Base-by-base conservation (phyloP, 257 asterid genomes). In the Nicotiana noctiflora region DNA sequence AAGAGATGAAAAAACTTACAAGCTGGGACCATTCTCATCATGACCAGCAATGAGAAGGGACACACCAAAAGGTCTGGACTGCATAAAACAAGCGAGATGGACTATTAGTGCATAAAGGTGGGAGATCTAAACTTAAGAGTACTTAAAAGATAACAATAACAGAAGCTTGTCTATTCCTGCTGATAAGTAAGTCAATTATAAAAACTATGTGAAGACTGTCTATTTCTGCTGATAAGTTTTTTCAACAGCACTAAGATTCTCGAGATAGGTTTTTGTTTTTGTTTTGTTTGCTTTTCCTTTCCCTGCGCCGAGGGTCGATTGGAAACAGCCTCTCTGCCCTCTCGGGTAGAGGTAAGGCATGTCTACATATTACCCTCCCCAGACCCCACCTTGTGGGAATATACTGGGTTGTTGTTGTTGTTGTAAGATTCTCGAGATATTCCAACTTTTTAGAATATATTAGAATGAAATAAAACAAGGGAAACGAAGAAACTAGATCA, bases 51-150 rank as follows among this genome's bases (percentile, higher is more conserved):
- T 93, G 84, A 93, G 94, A 72, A 91, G 97, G 78, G 98, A 94
- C 15, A 94, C 97, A 14, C 98, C 98, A 84, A 94, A 94, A 80
- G 98, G 98, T 79, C 98, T 89, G 21, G 97, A 95, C 98, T 93
- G 97, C 90, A 89, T 11, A 31, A 68, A 79, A 44, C 37, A 46
- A 70, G 21, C 14, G 14, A 70, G 37, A 21, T 12, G 21, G 77
- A 70, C 77, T 32, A 44, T 70, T 21, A 70, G 5, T 44, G 10
- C 59, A 46, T 70, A 1, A 68, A 70, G 59, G 59, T 44, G 29
- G 21, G 37, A 52, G 59, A 44, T 70, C 34, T 70, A 19, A 70
- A 29, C 12, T 70, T 19, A n/a, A 40, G n/a, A 21, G 25, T 70
- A 70, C 76, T 44, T 32, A 70, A 70, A 67, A 44, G 11, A 21